A percentile compares a stretch with the other conserved stretches of the same genome.
Evolutionary conservation across 371 early-diverging fungal genomes (phyloP).

Genomic region (Synchytrium microbalum): DNA sequence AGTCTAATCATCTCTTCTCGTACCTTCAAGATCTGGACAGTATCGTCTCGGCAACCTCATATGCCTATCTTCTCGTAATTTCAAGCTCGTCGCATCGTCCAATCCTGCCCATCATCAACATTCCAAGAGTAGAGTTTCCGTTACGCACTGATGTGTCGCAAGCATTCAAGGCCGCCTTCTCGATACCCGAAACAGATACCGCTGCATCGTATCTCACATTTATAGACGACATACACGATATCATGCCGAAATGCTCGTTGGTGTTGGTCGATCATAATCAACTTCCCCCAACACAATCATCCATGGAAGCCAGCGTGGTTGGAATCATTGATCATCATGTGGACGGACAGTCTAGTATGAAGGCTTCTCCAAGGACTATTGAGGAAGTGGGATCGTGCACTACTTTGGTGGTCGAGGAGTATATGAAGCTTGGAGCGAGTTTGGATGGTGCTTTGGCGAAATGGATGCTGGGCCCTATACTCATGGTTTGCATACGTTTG

Average conservation of each 20-base stretch:
- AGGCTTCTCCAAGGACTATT: conserved; percentile 40
- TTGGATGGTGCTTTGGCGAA: conserved; percentile 28
- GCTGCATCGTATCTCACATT: conserved; percentile 14
- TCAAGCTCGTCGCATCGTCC: neutral
- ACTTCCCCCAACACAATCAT: conserved; percentile 37
- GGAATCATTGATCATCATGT: conserved; percentile 69
- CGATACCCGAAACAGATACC: conserved; percentile 13
- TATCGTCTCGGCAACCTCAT: conserved; percentile 49
- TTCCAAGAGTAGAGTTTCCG: conserved; percentile 48
- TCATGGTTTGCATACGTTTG: conserved; percentile 26
- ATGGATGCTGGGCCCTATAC: conserved; percentile 52
- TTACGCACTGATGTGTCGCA: conserved; percentile 57
- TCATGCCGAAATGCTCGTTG: conserved; percentile 10
- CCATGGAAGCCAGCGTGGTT: conserved; percentile 29
- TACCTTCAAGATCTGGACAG: conserved; percentile 72
- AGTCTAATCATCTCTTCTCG: no score
- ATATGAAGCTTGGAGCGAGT: neutral
- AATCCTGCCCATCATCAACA: conserved; percentile 49
- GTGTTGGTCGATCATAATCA: conserved; percentile 59
- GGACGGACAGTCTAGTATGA: conserved; percentile 47
- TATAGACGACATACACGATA: conserved; percentile 17
- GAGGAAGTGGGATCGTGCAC: conserved; percentile 57
- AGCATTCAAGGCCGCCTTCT: conserved; percentile 31
- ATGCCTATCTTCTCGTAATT: conserved; percentile 37
- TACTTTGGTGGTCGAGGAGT: conserved; percentile 40